Evolutionary conservation across 345 rosid species (phyloP), one percentile per base, ranked within the genome.

Genomic region (Euphorbia pulcherrima): DNA sequence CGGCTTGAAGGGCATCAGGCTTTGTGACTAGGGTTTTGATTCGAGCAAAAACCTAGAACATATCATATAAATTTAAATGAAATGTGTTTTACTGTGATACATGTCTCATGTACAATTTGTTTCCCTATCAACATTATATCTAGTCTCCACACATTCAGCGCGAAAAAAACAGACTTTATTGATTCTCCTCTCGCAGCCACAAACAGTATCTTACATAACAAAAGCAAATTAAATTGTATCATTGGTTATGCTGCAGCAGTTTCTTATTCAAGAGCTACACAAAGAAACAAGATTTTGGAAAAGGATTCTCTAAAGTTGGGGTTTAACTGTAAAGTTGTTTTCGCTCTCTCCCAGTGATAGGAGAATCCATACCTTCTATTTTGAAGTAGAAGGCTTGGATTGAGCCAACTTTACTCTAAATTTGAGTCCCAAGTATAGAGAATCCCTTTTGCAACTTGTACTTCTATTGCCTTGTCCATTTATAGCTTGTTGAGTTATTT

Each of bases 41-140:
- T 83, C 99, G 81, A 76, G 82, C 81, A 76, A 87, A 82, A 73
- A 91, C 87, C 97, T 91, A 64, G 68, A 20, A 44, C 39, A 24
- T 37, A 65, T 59, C 20, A 16, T 8, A 58, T 18, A 40, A n/a
- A 51, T 54, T 51, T 27, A 52, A n/a, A 20, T 39, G 9, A 50
- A n/a, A 20, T n/a, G 39, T 24, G 30, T 29, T 23, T 30, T 57
- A 28, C 13, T n/a, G 6, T 39, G 67, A 52, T 18, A 47, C 18
- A 57, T 39, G 51, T 37, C 9, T 30, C 23, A 50, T 16, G 39
- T 33, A 35, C 12, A 48, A 48, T 28, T 27, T 29, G 23, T 17
- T 29, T 50, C 50, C 18, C 1, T 5, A 47, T 27, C 8, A 44
- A 18, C 50, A 6, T 21, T 27, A 27, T 57, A 2, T 28, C 6